Base-by-base conservation (phyloP, 2,329 filamentous ascomycete species). In the Phoma sp. region DNA sequence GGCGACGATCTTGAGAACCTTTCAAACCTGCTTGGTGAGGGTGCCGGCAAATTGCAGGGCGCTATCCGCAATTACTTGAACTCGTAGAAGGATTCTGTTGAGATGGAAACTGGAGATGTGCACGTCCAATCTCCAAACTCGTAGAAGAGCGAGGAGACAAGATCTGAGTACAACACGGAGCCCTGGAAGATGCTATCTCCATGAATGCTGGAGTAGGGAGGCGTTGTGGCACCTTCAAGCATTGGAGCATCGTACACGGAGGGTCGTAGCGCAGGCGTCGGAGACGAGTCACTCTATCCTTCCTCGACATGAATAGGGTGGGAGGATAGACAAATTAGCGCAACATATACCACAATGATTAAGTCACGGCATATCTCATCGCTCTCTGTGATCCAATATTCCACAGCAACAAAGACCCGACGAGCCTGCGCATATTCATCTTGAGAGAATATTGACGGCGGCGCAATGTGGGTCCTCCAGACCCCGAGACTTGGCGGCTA, bases 1-100 rank as follows among this genome's bases (percentile, higher is more conserved):
- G 93, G 92, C 52, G 95, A 99, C 72, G 95, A 99, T 75, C 78
- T 99, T 51, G 95, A 99, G 75, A 96, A 96, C 75, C 76, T 98
- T 65, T 89, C 88, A 23, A 86, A 87, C 64, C 83, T 91, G 59
- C 79, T 97, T 4, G 95, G 93, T 27, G 92, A 97, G 68, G 93
- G 92, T 37, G 92, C 92, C 11, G 86, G 83, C 41, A 89, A 87
- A 76, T 81, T 98, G 70, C 92, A 97, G 79, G 91, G 73, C 27
- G 73, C 73, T 32, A 70, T 76, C 11, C 62, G 72, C 32, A 75
- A 69, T 62, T 76, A 76, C 58, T 59, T 76, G 60, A 75, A 76
- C 66, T 74, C 72, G 57, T 75, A 73, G 65, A 52, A 49, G n/a
- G 47, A 33, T 29, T 23, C 29, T n/a, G 14, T 23, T 37, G 22